Evolutionary conservation across 2,329 filamentous ascomycete species (phyloP), one percentile per base, ranked within the genome.

Genomic region (Diatrype stigma): DNA sequence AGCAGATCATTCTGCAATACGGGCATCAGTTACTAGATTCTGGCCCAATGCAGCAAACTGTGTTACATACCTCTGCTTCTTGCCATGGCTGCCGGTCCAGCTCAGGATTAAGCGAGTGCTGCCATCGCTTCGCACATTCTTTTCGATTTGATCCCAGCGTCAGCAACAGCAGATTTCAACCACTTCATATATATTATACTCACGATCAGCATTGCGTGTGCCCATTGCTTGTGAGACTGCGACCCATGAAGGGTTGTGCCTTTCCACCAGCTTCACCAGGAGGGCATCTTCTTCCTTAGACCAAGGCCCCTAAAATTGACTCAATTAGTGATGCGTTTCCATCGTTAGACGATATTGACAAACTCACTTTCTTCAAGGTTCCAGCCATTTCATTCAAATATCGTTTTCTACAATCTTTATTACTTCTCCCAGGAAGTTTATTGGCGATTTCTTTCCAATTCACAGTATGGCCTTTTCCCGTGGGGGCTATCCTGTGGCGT

Each of bases 361-460:
- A 14, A n/a, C 32, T 47, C 26, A 47, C 45, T 21, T 47, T 47
- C 30, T 47, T 47, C 17, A 47, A 35, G 3, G 45, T 47, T 8
- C 45, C 45, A 8, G 45, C 45, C 45, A 47, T 47, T n/a, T 47
- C 45, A 10, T 47, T 35, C 19, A 47, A 19, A 23, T 47, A 47
- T n/a, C 45, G 35, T 16, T 47, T 47, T 16, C 45, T 19, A 10
- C 45, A 47, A 37, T 47, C 45, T 37, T 47, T 47, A 16, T 47
- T 47, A 12, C 45, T 47, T 21, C 45, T 19, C 28, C 45, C 45
- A 17, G 45, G 45, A 11, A 47, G 45, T 16, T 11, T 34, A 19
- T 37, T 37, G 28, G 45, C 45, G 21, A 47, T 47, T 26, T 47
- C 45, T 47, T 47, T 47, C 45, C 45, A 47, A 26, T 47, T 47